Conservation (phyloP, 1,284 basidiomycete genomes). For the Ustilago loliicola region DNA sequence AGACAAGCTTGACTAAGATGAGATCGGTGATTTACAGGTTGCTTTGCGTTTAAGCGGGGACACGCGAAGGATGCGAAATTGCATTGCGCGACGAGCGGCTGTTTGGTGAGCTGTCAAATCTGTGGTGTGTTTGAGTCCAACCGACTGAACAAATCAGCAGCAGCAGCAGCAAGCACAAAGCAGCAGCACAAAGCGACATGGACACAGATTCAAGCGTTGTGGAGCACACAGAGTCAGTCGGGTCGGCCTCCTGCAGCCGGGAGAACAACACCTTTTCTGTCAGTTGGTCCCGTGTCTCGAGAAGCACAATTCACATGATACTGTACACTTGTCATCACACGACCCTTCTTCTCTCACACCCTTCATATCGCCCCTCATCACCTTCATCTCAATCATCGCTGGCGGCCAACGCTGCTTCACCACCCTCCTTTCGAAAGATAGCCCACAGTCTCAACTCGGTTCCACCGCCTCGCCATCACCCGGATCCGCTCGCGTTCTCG, state of each 20-base stretch:
- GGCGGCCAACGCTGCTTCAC: background rate
- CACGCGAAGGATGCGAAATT: constrained; percentile 3
- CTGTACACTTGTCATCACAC: no score
- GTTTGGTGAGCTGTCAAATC: constrained; percentile 10
- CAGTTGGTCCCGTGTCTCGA: background rate
- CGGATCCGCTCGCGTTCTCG: no score
- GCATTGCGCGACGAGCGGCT: background rate
- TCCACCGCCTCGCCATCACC: background rate
- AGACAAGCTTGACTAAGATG: no score
- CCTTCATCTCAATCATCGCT: background rate
- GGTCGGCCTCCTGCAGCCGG: background rate
- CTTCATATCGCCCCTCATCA: background rate
- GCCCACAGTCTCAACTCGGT: background rate
- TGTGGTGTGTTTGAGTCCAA: background rate
- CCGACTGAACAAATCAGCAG: constrained; percentile 2
- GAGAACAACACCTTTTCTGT: constrained; percentile 14
- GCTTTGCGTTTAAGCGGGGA: background rate
- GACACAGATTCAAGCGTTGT: no score
- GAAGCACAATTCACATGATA: background rate
- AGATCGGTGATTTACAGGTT: background rate
- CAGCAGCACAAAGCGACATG: constrained; percentile 2
- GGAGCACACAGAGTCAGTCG: no score
- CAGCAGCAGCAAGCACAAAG: background rate
- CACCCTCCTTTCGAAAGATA: background rate
- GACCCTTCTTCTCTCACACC: no score